Conservation (phyloP, 208 protist species). For the Lotmaria passim region DNA sequence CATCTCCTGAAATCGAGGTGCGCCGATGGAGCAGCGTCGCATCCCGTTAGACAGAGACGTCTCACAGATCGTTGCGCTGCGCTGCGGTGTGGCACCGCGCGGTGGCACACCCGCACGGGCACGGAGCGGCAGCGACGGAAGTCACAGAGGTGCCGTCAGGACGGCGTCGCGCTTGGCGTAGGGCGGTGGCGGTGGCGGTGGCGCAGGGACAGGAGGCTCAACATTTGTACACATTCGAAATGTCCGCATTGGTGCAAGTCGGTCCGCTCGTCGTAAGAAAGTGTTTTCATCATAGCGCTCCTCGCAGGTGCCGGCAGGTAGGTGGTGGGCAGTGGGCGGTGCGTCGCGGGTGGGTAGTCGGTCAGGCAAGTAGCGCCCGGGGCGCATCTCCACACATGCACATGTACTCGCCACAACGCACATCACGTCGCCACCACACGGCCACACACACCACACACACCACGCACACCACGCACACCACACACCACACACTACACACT, state of each 20-base stretch:
- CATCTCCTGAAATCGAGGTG: constrained; percentile 24
- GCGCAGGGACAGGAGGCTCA: constrained; percentile 7
- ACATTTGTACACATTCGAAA: constrained; percentile 44
- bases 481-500: neutral
- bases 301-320: neutral
- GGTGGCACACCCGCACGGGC: neutral
- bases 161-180: too few species aligned
- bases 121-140: neutral
- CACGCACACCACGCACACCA: neutral
- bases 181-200: neutral
- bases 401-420: neutral
- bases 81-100: neutral
- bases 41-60: constrained; percentile 30
- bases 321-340: too few species aligned
- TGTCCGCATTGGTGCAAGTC: constrained; percentile 29
- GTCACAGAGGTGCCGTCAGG: too few species aligned
- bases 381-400: neutral
- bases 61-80: neutral
- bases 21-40: constrained; percentile 19
- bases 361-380: too few species aligned
- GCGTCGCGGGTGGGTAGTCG: too few species aligned
- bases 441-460: too few species aligned
- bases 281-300: constrained; percentile 34
- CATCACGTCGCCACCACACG: too few species aligned
- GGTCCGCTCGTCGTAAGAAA: constrained; percentile 38